Base-by-base conservation (phyloP, 1,284 basidiomycete species). In the Sanghuangporus weigelae region DNA sequence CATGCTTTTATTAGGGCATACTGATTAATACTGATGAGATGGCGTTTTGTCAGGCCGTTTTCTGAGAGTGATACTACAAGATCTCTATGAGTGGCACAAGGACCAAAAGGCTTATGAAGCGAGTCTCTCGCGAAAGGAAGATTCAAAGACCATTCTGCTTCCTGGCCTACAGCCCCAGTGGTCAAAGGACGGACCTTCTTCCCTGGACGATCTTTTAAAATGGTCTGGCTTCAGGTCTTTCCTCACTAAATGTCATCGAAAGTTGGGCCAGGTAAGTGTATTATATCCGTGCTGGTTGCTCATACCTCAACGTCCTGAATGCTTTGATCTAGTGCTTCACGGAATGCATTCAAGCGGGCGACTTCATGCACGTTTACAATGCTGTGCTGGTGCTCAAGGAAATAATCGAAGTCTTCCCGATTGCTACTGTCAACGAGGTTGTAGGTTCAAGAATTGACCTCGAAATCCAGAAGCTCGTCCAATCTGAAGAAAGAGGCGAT, bases 311-410 rank as follows among this genome's bases (percentile, higher is more conserved):
- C 26, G 31, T 54, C 4, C 53, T 54, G 19, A 54, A 16, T 14
- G 60, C 63, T n/a, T 26, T 26, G 14, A 12, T 64, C 6, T 66
- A 90, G 87, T 82, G 79, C 67, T 81, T 90, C 67, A 76, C 78
- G 31, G 85, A 84, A 51, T 87, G 84, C 69, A 84, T 90, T 57
- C 80, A 85, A 72, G 84, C 84, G 1, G 87, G 88, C 68, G 94
- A 95, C 71, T 97, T 95, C 73, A 95, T 96, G 90, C 93, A 94
- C 71, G 90, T 96, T 63, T 95, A 95, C 74, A 98, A 98, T 71
- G 85, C 92, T 11, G 90, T 97, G 71, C 84, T 95, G 53, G 87
- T 97, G 26, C 80, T 96, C 63, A 93, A 95, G 69, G 92, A 96
- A 73, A 85, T 98, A 39, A 81, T 96, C 51, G 89, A 92, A 1